Base-by-base conservation (phyloP, 1,284 basidiomycete genomes). In the Golubevia sp. region DNA sequence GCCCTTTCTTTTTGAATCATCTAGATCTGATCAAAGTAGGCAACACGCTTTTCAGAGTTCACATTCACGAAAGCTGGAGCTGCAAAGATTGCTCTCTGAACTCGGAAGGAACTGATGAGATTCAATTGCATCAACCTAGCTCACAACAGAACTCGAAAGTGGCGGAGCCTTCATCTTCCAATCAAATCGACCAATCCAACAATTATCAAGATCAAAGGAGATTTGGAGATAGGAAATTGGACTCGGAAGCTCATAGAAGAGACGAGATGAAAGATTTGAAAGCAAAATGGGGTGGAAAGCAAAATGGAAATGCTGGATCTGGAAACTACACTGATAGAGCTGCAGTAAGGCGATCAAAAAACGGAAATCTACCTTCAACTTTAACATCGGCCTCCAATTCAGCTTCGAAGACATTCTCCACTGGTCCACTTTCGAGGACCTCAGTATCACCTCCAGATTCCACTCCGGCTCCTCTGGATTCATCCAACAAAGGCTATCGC, bases 191-290 rank as follows among this genome's bases (percentile, higher is more conserved):
- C 11, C 30, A 3, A 5, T 3, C 30, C 11, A 34, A 11, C 11
- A 34, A 3, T 34, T 34, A 34, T 34, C 30, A 34, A 34, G 30
- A 34, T 5, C 30, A 34, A 11, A 3, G 30, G 11, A 34, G 11
- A 11, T 34, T 34, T 24, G 57, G 57, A 25, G 57, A 58, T 38
- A 49, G 57, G n/a, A 58, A 58, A 13, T 27, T 50, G 49, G 57
- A 58, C 30, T 48, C 57, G 8, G 57, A 58, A 2, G 57, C 44
- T n/a, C 49, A 58, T 27, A 51, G 57, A 52, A 58, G 53, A 30
- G 24, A 27, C n/a, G 23, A 58, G 57, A 58, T 58, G 57, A 58
- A 58, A 30, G 57, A 49, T 49, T 27, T 58, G 5, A 25, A 52
- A 21, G 57, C 25, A 25, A 49, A 20, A 4, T 58, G 49, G 48